Evolutionary conservation across 495 filamentous ascomycete genomes (phyloP), one percentile per base, ranked within the genome.

Genomic region (Xylaria telfairii): DNA sequence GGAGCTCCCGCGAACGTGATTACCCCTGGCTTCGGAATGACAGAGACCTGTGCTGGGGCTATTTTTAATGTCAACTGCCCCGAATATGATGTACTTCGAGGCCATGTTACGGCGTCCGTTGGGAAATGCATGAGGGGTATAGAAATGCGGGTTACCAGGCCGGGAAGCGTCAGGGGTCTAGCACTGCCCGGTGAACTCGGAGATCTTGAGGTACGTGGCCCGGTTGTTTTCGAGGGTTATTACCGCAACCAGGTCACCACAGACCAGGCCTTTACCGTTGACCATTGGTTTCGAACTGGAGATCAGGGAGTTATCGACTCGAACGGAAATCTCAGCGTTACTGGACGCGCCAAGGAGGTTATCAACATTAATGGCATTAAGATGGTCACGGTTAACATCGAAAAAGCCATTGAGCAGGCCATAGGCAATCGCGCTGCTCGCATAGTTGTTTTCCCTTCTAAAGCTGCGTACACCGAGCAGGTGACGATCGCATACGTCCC

Each of bases 11-110:
- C 9, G 0, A 73, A 83, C 53, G 79, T 87, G 7, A 77, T 91
- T 44, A 69, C 64, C 0, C 81, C 87, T 1, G 80, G 78, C 0
- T 89, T 88, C 47, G 86, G 87, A 21, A 88, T 89, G 87, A 89
- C 87, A 0, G 87, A 89, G 72, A 88, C 86, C 0, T 88, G 85
- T 65, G 83, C 83, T 4, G 83, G 86, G 1, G 61, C 70, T 17
- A 89, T 86, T 54, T 81, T 74, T 80, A 84, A 79, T 57, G 24
- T 19, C 1, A 8, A 73, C 6, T 84, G 77, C 37, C 83, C 83
- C 0, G 47, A 17, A 4, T 81, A 80, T 59, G 85, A 88, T 30
- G 19, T 77, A 1, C 24, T 28, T 9, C 39, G 66, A 8, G 56
- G 60, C 8, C 67, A 47, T 4, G 77, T 74, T 10, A 78, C 85